Evolutionary conservation across 352 stramenopile genomes (phyloP).

Genomic region (Globisporangium recalcitrans): DNA sequence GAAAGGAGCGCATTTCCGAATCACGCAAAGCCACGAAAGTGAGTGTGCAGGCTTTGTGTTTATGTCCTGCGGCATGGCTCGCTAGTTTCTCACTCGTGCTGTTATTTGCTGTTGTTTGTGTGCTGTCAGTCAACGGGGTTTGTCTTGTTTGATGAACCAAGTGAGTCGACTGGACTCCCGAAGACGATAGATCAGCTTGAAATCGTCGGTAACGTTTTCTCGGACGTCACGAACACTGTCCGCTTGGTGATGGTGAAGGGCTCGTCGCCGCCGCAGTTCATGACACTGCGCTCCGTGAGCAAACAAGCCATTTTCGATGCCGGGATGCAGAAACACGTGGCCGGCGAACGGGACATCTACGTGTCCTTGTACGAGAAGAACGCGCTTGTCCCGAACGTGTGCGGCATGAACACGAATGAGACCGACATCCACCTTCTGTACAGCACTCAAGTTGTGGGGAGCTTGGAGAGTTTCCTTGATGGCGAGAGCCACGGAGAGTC

Average conservation of each 20-base stretch:
- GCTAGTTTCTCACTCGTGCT: not conserved
- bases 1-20: slow-evolving; percentile 59
- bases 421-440: slow-evolving; percentile 85
- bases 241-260: slow-evolving; percentile 65
- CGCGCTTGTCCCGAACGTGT: slow-evolving; percentile 58
- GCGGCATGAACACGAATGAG: slow-evolving; percentile 66
- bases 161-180: slow-evolving; percentile 29
- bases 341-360: slow-evolving; percentile 80
- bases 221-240: slow-evolving; percentile 68
- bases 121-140: slow-evolving; percentile 39
- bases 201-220: slow-evolving; percentile 69
- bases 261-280: slow-evolving; percentile 41
- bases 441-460: slow-evolving; percentile 72
- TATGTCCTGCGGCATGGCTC: not conserved
- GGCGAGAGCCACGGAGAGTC: slow-evolving; percentile 66
- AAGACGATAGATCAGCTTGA: slow-evolving; percentile 58
- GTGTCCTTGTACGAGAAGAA: slow-evolving; percentile 79
- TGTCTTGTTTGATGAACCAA: slow-evolving; percentile 55
- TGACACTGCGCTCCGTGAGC: slow-evolving; percentile 74
- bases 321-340: slow-evolving; percentile 79
- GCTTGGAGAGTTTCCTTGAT: slow-evolving; percentile 73
- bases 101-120: not conserved
- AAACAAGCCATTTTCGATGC: slow-evolving; percentile 79
- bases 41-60: not conserved
- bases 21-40: slow-evolving; percentile 56